A percentile compares a stretch with the other conserved stretches of the same genome.
These are phyloP conservation scores for Linnemannia hyalina DNA, from an alignment of 192 early-diverging fungal genomes.

Conservation along the genomic window DNA sequence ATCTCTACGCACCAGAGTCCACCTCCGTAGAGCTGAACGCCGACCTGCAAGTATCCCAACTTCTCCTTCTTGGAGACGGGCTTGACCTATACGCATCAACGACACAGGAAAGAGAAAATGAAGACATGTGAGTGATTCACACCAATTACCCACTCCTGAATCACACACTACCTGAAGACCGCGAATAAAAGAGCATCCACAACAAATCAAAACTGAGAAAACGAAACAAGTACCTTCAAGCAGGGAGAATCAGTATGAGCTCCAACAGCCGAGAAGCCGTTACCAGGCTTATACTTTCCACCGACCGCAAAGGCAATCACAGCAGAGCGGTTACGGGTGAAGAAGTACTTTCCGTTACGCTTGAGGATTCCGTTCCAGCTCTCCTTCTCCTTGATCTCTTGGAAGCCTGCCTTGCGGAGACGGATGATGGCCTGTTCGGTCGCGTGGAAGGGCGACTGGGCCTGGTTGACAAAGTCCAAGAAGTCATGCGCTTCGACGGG, in stretches of 20 bases:
- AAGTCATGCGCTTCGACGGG: slow-evolving; percentile 70
- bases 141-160: too few species aligned
- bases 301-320: slow-evolving; percentile 96
- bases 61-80: slow-evolving; percentile 94
- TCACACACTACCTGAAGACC: too few species aligned
- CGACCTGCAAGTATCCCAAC: slow-evolving; percentile 90
- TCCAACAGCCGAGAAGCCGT: slow-evolving; percentile 91
- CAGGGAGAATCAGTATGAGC: slow-evolving; percentile 99
- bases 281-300: slow-evolving; percentile 84
- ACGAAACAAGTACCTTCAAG: slow-evolving; percentile 73
- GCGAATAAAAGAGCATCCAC: too few species aligned
- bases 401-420: slow-evolving; percentile 84
- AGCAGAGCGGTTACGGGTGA: slow-evolving; percentile 92
- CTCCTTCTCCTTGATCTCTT: slow-evolving; percentile 91
- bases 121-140: background rate
- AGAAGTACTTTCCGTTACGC: slow-evolving; percentile 93
- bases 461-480: slow-evolving; percentile 90
- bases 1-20: slow-evolving; percentile 78
- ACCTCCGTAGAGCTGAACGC: slow-evolving; percentile 94
- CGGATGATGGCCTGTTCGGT: slow-evolving; percentile 82
- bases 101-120: background rate
- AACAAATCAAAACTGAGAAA: too few species aligned
- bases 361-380: slow-evolving; percentile 80
- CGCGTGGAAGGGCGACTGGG: slow-evolving; percentile 97
- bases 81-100: slow-evolving; percentile 74